Base-by-base conservation (phyloP, 805 yeast genomes). In the Myxozyma nipponensis region DNA sequence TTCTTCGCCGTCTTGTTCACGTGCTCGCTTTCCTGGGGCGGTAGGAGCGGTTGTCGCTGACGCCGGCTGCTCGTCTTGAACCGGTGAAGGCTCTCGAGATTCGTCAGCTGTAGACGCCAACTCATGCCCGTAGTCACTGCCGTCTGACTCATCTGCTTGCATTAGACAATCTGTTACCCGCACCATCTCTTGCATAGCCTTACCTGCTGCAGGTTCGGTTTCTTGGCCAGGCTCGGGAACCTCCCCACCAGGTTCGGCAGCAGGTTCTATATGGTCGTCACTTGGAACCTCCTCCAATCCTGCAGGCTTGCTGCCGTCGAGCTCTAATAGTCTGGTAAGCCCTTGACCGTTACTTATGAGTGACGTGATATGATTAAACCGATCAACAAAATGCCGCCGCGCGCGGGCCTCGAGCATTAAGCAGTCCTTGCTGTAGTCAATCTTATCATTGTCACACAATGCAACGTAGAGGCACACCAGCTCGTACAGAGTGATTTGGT, bases 401-500 rank as follows among this genome's bases (percentile, higher is more conserved):
- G 39, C 15, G 13, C n/a, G n/a, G 17, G 50, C 39, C 15, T 44
- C 17, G 13, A 53, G 17, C 15, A 47, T 1, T 5, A 53, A 18
- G 2, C 50, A 50, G 13, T 37, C 49, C 7, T 24, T n/a, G 10
- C 44, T 15, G 2, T 22, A 17, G n/a, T 39, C 41, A 17, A 24
- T 37, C 17, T 38, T 23, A 43, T 52, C 57, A 41, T 52, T 52
- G 19, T 25, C 17, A 9, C 47, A 28, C n/a, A 53, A 41, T 7
- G 47, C 41, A 3, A 44, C 40, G 21, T 51, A 56, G n/a, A 46
- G 46, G n/a, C 43, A 43, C 4, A 54, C 49, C 6, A 56, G n/a
- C 34, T 56, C 60, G 32, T 47, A 54, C 6, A 56, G 24, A 5
- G 59, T 44, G 22, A 56, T 47, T 10, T 56, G 56, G 13, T 49